Base-by-base conservation (phyloP, 1,284 basidiomycete species). In the Hymenochaete sp. region DNA sequence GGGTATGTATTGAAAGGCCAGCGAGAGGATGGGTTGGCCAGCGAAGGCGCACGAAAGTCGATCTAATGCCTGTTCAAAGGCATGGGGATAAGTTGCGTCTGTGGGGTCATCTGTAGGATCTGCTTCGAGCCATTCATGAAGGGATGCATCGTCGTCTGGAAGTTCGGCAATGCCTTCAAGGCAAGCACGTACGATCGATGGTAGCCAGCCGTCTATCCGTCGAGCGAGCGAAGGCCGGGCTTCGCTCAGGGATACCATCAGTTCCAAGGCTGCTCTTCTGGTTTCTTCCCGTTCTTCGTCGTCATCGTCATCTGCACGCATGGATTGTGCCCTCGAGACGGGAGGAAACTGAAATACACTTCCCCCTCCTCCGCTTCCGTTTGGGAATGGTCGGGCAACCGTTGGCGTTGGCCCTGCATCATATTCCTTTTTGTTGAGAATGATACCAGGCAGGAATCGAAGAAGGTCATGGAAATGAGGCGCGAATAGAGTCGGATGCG, bases 131-230 rank as follows among this genome's bases (percentile, higher is more conserved):
- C 85, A 90, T 1, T 63, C 66, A 4, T 73, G 68, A 42, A 79
- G 66, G 22, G 73, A 70, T 29, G 75, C 75, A 29, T 72, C 72
- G 28, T 52, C 52, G 41, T 80, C 68, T 7, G 78, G 73, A 21
- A 90, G 67, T 60, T 87, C 83, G 16, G 80, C 77, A 83, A 88
- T 89, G 0, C 80, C 81, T 54, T 88, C 85, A 31, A 86, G 61
- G 60, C 83, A 87, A 3, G 80, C 81, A 2, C 79, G 64, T 0
- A 87, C 79, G 28, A 85, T 62, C 11, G 77, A 69, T 7, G 68
- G 68, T 3, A 78, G 74, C 84, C 85, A 88, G 0, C 77, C 82
- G 19, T 72, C 70, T 0, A 68, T 65, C n/a, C 65, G 70, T 52
- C 71, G 69, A n/a, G 82, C 81, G 76, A 85, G 81, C 14, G 60